phyloP scores from a whole-genome alignment of 495 filamentous ascomycete genomes.

The Parathielavia appendiculata region DNA sequence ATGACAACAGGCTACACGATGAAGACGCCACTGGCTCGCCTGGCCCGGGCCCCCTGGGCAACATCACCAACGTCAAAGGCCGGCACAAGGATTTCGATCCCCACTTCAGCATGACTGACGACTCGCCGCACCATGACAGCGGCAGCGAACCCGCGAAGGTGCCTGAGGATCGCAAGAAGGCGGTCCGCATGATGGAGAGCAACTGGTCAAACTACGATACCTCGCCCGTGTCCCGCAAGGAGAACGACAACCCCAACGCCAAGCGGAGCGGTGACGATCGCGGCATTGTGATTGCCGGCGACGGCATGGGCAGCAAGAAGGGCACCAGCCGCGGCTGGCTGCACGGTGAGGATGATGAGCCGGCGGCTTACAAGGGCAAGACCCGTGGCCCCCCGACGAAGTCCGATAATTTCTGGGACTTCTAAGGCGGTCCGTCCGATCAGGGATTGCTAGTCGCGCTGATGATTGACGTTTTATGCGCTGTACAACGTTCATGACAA shows the following conservation, averaged over 20 bases:
- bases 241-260: slow-evolving; percentile 36
- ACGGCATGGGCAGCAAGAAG: slow-evolving; percentile 72
- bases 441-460: background rate
- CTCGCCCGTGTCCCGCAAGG: slow-evolving; percentile 50
- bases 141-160: slow-evolving; percentile 26
- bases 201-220: slow-evolving; percentile 60
- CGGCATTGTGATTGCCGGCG: slow-evolving; percentile 57
- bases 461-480: slow-evolving; percentile 14
- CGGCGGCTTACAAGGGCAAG: slow-evolving; percentile 36
- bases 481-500: background rate
- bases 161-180: slow-evolving; percentile 52
- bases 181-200: slow-evolving; percentile 62
- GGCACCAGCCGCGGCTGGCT: slow-evolving; percentile 56
- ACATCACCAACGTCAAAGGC: slow-evolving; percentile 60
- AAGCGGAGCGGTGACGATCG: slow-evolving; percentile 34
- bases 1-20: slow-evolving; percentile 65
- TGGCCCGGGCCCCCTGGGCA: slow-evolving; percentile 43
- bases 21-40: slow-evolving; percentile 45
- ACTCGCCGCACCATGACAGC: slow-evolving; percentile 41
- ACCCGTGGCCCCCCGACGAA: slow-evolving; percentile 25
- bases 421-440: slow-evolving; percentile 29
- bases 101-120: slow-evolving; percentile 66
- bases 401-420: slow-evolving; percentile 51
- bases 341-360: slow-evolving; percentile 43
- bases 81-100: slow-evolving; percentile 66